Evolutionary conservation across 78 protist genomes (phyloP).

Genomic region (Isochrysis galbana): DNA sequence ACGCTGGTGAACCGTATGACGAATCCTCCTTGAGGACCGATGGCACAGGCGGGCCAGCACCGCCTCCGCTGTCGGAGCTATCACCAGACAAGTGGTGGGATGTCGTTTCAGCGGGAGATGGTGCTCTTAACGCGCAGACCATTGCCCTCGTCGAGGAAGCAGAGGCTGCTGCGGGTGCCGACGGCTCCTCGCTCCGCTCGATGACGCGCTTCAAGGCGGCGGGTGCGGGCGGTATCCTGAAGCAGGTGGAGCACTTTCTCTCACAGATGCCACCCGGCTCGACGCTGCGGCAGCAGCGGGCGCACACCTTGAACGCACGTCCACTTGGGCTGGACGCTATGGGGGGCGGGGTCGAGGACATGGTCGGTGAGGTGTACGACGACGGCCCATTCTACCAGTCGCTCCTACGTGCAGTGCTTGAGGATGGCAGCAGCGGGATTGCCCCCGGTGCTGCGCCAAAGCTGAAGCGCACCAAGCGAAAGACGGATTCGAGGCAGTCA

Average conservation of each 20-base stretch:
- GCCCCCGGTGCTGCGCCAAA: neutral
- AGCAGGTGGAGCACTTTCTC: neutral
- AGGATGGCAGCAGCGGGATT: neutral
- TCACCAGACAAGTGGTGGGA: too few relatives aligned
- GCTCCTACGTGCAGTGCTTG: neutral
- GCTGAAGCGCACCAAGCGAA: neutral
- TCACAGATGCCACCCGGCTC: neutral
- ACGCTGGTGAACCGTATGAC: too few relatives aligned
- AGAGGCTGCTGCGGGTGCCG: too few relatives aligned
- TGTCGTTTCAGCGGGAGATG: too few relatives aligned
- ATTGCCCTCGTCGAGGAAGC: too few relatives aligned
- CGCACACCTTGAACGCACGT: neutral
- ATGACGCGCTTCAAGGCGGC: neutral
- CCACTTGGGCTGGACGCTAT: neutral
- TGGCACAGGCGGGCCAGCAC: too few relatives aligned
- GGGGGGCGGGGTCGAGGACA: neutral
- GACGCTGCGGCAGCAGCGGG: neutral
- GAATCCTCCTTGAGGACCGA: too few relatives aligned
- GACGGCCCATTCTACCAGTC: neutral
- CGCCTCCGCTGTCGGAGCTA: too few relatives aligned
- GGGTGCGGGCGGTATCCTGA: neutral
- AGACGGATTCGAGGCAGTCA: neutral
- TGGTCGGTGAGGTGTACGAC: neutral
- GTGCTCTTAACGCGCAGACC: too few relatives aligned
- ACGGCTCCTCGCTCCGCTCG: neutral